Conservation (phyloP, 2,329 filamentous ascomycete species). For the Dryadomyces sulphureus region DNA sequence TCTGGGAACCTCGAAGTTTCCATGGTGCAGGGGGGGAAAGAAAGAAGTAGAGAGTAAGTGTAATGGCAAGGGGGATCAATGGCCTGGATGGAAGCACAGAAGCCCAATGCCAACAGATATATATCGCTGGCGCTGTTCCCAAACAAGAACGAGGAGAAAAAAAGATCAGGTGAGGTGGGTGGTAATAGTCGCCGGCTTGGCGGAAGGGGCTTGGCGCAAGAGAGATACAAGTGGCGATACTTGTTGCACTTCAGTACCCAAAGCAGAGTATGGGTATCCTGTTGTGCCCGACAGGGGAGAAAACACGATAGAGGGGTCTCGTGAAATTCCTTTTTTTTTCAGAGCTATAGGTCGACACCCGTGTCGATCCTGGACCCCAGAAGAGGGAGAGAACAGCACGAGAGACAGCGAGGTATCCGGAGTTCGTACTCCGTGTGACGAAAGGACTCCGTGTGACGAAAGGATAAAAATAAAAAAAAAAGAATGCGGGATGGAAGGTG, state of each 20-base stretch:
- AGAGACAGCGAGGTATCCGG: neutral
- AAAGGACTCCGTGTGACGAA: too few relatives aligned
- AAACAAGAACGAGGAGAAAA: neutral
- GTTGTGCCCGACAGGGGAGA: too few relatives aligned
- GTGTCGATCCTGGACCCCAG: neutral
- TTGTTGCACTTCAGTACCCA: too few relatives aligned
- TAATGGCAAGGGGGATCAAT: too few relatives aligned
- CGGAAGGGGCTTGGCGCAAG: neutral
- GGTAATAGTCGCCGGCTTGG: neutral
- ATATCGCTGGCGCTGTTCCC: neutral
- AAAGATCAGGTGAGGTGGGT: neutral
- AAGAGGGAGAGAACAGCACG: neutral
- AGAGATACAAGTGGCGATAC: neutral
- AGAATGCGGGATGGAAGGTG: too few relatives aligned
- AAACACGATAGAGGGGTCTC: too few relatives aligned
- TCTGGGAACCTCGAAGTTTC: constrained; percentile 46
- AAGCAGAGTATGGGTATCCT: too few relatives aligned
- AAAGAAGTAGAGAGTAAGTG: neutral
- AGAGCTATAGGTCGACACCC: neutral
- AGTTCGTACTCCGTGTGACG: too few relatives aligned
- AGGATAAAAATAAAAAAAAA: too few relatives aligned
- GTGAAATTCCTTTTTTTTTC: neutral
- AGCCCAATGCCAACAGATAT: neutral
- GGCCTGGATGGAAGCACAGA: neutral
- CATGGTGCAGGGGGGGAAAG: constrained; percentile 24